These are phyloP conservation scores for Xylaria palmicola DNA, from an alignment of 495 filamentous ascomycete species.

Conservation along the genomic window DNA sequence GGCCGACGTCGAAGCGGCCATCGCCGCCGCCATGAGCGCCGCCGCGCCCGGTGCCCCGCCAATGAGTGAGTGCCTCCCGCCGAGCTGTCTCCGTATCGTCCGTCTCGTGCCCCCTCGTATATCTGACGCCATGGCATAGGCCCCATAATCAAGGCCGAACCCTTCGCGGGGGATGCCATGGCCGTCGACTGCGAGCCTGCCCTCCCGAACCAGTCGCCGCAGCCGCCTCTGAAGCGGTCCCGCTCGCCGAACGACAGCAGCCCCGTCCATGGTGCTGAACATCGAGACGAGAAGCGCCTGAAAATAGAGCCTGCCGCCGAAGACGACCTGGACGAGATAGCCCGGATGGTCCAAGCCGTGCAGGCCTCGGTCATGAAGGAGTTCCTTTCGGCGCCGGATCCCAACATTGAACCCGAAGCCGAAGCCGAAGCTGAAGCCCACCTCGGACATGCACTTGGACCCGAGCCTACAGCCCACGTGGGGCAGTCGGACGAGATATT, in stretches of 20 bases:
- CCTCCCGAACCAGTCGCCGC: slow-evolving; percentile 12
- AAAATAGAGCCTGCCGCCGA: slow-evolving; percentile 29
- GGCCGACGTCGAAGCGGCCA: slow-evolving; percentile 34
- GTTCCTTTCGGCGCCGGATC: slow-evolving; percentile 16
- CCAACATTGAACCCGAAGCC: neutral
- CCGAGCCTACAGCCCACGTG: slow-evolving; percentile 3
- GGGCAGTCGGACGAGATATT: slow-evolving; percentile 9
- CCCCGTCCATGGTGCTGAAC: slow-evolving; percentile 23
- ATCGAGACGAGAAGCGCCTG: slow-evolving; percentile 32
- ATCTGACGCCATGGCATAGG: slow-evolving; percentile 19
- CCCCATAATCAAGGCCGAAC: slow-evolving; percentile 27
- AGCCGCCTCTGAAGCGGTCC: slow-evolving; percentile 33
- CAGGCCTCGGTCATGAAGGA: slow-evolving; percentile 31
- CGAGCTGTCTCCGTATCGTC: too few species aligned
- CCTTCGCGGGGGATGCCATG: slow-evolving; percentile 22
- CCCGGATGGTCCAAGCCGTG: slow-evolving; percentile 28
- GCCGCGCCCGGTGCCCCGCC: slow-evolving; percentile 19
- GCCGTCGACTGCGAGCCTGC: slow-evolving; percentile 19
- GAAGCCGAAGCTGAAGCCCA: neutral
- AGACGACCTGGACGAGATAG: slow-evolving; percentile 27
- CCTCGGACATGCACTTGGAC: neutral
- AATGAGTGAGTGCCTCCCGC: slow-evolving; percentile 23
- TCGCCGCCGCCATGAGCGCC: slow-evolving; percentile 32
- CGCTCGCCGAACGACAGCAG: slow-evolving; percentile 21
- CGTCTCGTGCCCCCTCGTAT: neutral